Percentiles rank a stretch among this genome's conserved stretches.
These are phyloP conservation scores for Royoungia palumana DNA, from an alignment of 768 basidiomycete species.

Conservation along the genomic window DNA sequence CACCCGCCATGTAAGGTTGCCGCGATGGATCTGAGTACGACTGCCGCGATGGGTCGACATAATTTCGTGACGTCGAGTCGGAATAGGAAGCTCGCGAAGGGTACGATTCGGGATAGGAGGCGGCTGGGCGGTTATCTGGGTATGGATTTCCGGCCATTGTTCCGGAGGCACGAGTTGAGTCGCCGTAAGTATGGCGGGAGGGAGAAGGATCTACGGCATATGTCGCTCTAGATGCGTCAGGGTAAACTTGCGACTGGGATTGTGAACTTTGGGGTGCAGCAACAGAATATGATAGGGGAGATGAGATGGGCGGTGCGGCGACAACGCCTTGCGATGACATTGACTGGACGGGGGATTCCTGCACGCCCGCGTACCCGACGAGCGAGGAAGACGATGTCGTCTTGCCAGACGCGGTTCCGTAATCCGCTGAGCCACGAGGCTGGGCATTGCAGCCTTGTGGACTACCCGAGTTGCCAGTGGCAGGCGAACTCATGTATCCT, in stretches of 20 bases:
- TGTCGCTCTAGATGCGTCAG: slow-evolving; percentile 20
- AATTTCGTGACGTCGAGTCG: slow-evolving; percentile 24
- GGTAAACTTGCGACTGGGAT: slow-evolving; percentile 25
- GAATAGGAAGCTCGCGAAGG: slow-evolving; percentile 24
- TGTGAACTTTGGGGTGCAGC: slow-evolving; percentile 19
- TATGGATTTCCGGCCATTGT: slow-evolving; percentile 27
- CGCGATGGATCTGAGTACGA: slow-evolving; percentile 27
- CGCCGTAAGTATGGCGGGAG: slow-evolving; percentile 22
- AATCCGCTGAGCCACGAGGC: slow-evolving; percentile 26
- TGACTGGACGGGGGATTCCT: slow-evolving; percentile 24
- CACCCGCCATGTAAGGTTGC: slow-evolving; percentile 25
- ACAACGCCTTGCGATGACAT: slow-evolving; percentile 17
- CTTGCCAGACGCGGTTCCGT: slow-evolving; percentile 20
- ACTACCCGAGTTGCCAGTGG: slow-evolving; percentile 57
- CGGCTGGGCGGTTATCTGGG: slow-evolving; percentile 21
- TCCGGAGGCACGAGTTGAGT: slow-evolving; percentile 17
- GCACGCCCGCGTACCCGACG: slow-evolving; percentile 20
- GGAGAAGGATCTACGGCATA: slow-evolving; percentile 17
- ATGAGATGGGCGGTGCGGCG: slow-evolving; percentile 21
- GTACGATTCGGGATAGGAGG: slow-evolving; percentile 26
- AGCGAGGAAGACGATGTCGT: slow-evolving; percentile 27
- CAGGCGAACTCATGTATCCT: slow-evolving; percentile 49
- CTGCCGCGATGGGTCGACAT: slow-evolving; percentile 19
- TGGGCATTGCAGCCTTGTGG: slow-evolving; percentile 35
- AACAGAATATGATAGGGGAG: slow-evolving; percentile 24